phyloP scores from a whole-genome alignment of 352 stramenopile species.

The Pythium aristosporum region DNA sequence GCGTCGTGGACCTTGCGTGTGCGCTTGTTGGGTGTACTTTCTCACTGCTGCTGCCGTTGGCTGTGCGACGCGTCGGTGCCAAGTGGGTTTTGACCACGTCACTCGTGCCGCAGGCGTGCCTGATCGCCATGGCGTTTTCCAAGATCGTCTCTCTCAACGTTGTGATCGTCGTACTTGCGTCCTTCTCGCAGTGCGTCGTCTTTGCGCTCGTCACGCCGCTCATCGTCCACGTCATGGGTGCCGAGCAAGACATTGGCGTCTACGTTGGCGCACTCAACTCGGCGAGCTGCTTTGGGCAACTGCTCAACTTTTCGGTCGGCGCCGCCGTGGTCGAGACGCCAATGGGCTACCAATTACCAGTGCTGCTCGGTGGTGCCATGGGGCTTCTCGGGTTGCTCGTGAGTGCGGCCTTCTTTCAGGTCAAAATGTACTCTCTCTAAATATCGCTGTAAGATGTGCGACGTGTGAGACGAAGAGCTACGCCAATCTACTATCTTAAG shows the following conservation, averaged over 20 bases:
- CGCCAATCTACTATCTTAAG: neutral
- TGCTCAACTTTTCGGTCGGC: neutral
- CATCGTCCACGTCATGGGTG: neutral
- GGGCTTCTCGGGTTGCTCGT: neutral
- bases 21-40: slow-evolving; percentile 38
- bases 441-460: neutral
- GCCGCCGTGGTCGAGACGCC: neutral
- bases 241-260: neutral
- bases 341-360: neutral
- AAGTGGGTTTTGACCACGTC: slow-evolving; percentile 28
- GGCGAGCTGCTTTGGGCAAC: neutral
- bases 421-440: neutral
- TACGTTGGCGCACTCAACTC: neutral
- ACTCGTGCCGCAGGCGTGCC: slow-evolving; percentile 39
- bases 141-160: slow-evolving; percentile 36
- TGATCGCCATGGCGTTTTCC: slow-evolving; percentile 49
- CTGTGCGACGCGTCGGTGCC: slow-evolving; percentile 39
- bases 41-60: slow-evolving; percentile 38
- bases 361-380: neutral
- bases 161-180: slow-evolving; percentile 37
- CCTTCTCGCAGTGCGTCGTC: neutral
- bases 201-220: neutral
- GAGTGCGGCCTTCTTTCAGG: neutral
- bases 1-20: slow-evolving; percentile 30
- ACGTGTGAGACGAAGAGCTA: neutral